These are phyloP conservation scores for Ogataea henricii DNA, from an alignment of 805 yeast genomes.

Conservation along the genomic window DNA sequence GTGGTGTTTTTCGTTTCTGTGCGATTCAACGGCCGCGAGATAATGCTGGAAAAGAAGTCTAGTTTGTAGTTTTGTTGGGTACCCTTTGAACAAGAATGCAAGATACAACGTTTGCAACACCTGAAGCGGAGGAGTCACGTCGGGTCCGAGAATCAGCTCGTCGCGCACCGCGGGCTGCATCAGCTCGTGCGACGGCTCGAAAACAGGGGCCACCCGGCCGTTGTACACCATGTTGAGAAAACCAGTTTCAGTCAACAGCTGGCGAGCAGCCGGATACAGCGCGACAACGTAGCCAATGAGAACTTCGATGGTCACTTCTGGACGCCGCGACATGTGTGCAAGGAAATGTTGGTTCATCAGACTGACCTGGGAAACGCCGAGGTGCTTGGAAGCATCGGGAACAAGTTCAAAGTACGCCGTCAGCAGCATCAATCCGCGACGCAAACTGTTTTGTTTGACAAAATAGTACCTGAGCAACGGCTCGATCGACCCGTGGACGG, in stretches of 20 bases:
- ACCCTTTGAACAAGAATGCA: slow-evolving; percentile 1
- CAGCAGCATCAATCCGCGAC: slow-evolving; percentile 19
- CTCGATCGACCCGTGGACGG: slow-evolving; percentile 14
- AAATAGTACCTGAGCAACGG: slow-evolving; percentile 15
- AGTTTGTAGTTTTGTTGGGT: slow-evolving; percentile 16
- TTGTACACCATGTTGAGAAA: slow-evolving; percentile 19
- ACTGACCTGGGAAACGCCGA: background rate
- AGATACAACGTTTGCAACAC: slow-evolving; percentile 12
- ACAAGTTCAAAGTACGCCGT: slow-evolving; percentile 13
- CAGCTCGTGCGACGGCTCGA: slow-evolving; percentile 10
- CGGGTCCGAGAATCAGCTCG: slow-evolving; percentile 12
- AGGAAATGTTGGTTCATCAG: slow-evolving; percentile 16
- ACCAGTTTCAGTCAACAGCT: slow-evolving; percentile 11
- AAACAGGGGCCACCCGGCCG: slow-evolving; percentile 2
- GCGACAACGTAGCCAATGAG: slow-evolving; percentile 15
- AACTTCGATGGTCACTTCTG: slow-evolving; percentile 12
- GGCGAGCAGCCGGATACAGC: slow-evolving; percentile 14
- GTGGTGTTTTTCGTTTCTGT: slow-evolving; percentile 11
- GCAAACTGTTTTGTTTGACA: slow-evolving; percentile 11
- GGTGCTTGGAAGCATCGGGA: background rate
- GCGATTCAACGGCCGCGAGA: background rate
- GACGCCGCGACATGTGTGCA: slow-evolving; percentile 8
- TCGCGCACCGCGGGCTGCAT: slow-evolving; percentile 17
- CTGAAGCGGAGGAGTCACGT: slow-evolving; percentile 9
- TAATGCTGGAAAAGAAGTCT: slow-evolving; percentile 12